Percentiles rank a stretch among this genome's conserved stretches.
phyloP scores from a whole-genome alignment of 2,329 filamentous ascomycete genomes.

The Ascochyta lentis region DNA sequence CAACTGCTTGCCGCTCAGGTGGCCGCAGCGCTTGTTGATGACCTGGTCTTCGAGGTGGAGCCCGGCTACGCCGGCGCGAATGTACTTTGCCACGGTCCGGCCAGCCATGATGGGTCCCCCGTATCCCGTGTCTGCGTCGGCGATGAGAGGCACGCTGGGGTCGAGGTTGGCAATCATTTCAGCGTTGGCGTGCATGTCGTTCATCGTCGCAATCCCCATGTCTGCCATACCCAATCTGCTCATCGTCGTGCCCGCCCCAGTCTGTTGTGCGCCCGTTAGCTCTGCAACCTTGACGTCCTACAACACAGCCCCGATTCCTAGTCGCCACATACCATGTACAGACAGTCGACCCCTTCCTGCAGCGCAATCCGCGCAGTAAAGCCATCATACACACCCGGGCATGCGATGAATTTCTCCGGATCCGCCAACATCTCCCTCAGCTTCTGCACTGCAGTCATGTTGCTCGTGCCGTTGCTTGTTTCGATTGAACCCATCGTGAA shows the following conservation, averaged over 20 bases:
- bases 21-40: conserved; percentile 69
- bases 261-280: conserved; percentile 49
- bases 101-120: conserved; percentile 55
- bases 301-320: neutral
- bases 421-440: conserved; percentile 42
- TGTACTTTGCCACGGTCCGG: conserved; percentile 61
- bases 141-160: conserved; percentile 64
- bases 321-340: conserved; percentile 67
- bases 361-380: conserved; percentile 69
- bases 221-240: conserved; percentile 69
- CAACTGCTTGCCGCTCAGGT: conserved; percentile 67
- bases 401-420: conserved; percentile 56
- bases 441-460: conserved; percentile 38
- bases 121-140: conserved; percentile 67
- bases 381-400: conserved; percentile 73
- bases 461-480: conserved; percentile 14
- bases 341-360: conserved; percentile 65
- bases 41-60: conserved; percentile 71
- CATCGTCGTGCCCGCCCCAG: conserved; percentile 67
- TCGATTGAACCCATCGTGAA: conserved; percentile 17
- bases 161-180: conserved; percentile 69
- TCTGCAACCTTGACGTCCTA: too few relatives aligned
- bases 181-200: conserved; percentile 70
- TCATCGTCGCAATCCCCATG: conserved; percentile 66
- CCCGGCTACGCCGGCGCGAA: conserved; percentile 62